Conservation (phyloP, 176 grass and related monocot genomes). For the Oryza glumipatula region DNA sequence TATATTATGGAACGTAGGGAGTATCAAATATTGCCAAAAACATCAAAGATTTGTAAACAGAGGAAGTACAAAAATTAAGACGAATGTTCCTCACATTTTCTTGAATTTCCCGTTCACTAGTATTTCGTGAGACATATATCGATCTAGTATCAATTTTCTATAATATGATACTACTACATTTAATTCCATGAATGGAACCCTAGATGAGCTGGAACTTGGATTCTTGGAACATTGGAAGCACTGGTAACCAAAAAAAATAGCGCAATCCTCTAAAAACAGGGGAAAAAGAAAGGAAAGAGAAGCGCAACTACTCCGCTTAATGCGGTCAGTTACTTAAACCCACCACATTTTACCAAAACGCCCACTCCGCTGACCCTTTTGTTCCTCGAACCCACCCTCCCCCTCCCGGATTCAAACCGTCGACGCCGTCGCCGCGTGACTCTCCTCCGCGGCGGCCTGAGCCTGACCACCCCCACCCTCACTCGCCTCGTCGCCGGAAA, state of each 20-base stretch:
- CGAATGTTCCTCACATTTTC: too few relatives aligned
- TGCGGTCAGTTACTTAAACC: constrained; percentile 32
- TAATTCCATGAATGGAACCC: too few relatives aligned
- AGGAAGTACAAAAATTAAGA: too few relatives aligned
- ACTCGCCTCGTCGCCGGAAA: constrained; percentile 9
- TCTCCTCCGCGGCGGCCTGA: constrained; percentile 34
- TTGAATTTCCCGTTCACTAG: too few relatives aligned
- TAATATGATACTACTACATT: too few relatives aligned
- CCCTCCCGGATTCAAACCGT: constrained; percentile 51
- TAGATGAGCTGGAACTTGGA: neutral
- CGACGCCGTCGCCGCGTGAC: constrained; percentile 56
- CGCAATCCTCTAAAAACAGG: neutral
- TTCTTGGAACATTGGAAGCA: neutral
- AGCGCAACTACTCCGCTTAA: constrained; percentile 18
- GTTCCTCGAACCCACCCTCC: constrained; percentile 18
- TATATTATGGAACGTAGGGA: too few relatives aligned
- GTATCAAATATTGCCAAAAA: too few relatives aligned
- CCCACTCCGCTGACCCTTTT: constrained; percentile 34
- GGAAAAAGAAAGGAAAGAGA: neutral
- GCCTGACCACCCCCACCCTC: constrained; percentile 7
- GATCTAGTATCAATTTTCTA: too few relatives aligned
- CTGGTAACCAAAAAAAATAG: neutral
- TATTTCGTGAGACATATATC: too few relatives aligned
- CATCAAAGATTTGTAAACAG: too few relatives aligned
- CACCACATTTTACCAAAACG: constrained; percentile 53